Evolutionary conservation across 495 filamentous ascomycete genomes (phyloP).

Genomic region (Corynascus novoguineensis): DNA sequence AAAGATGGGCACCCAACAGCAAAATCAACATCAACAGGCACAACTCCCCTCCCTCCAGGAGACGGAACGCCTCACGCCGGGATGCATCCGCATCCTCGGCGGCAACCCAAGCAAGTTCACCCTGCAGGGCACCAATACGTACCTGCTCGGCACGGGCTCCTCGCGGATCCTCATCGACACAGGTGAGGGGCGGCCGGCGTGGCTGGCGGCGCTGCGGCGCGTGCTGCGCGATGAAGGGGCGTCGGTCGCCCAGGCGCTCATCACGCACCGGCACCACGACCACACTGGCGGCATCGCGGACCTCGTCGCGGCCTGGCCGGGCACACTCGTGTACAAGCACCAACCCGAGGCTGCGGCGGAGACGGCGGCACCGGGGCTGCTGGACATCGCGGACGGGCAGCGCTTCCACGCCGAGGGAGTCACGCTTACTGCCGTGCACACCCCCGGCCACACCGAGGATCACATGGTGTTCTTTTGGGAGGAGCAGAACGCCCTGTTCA

Average conservation of each 20-base stretch:
- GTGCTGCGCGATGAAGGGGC: conserved; percentile 62
- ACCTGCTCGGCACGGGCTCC: conserved; percentile 67
- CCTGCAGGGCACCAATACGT: conserved; percentile 73
- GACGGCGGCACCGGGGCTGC: conserved; percentile 36
- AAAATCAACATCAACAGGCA: not conserved
- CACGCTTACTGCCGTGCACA: conserved; percentile 66
- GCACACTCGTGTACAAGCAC: conserved; percentile 51
- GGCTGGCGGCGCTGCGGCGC: conserved; percentile 54
- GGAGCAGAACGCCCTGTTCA: conserved; percentile 84
- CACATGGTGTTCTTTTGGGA: conserved; percentile 71
- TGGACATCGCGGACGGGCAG: conserved; percentile 63
- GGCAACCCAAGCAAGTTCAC: conserved; percentile 74
- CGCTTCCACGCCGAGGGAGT: conserved; percentile 69
- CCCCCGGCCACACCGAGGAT: conserved; percentile 82
- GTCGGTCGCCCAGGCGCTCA: conserved; percentile 56
- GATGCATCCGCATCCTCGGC: conserved; percentile 68
- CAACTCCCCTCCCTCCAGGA: conserved; percentile 52
- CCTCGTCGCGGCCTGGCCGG: conserved; percentile 56
- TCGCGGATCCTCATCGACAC: conserved; percentile 74
- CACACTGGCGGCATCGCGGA: conserved; percentile 71
- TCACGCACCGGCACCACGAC: conserved; percentile 91
- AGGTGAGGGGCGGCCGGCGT: conserved; percentile 60
- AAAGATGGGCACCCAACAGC: not conserved
- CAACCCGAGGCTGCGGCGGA: conserved; percentile 30
- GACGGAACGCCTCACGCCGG: conserved; percentile 58